phyloP scores from a whole-genome alignment of 495 filamentous ascomycete species.

The Hypomontagnella submonticulosa region DNA sequence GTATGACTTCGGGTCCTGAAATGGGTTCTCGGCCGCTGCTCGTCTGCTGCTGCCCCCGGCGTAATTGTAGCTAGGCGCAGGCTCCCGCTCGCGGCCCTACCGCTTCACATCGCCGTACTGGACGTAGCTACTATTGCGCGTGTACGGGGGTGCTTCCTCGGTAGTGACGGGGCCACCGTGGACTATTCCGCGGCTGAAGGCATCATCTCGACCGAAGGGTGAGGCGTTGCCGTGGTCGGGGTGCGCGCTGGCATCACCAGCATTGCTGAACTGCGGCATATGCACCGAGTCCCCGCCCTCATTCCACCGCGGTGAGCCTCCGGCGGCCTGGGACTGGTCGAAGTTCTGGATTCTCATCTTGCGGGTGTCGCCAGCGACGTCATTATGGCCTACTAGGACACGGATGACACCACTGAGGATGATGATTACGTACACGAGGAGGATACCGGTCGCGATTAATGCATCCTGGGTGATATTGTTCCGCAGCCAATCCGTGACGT shows the following conservation, averaged over 20 bases:
- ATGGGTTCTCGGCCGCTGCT: conserved; percentile 22
- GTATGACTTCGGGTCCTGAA: conserved; percentile 20
- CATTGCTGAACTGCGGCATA: conserved; percentile 30
- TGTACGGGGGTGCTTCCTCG: conserved; percentile 39
- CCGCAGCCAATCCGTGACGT: conserved; percentile 71
- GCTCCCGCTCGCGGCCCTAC: conserved; percentile 1
- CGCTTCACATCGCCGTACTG: conserved; percentile 40
- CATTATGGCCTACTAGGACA: conserved; percentile 67
- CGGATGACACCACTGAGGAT: conserved; percentile 77
- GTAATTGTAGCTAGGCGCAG: conserved; percentile 7
- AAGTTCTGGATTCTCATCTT: conserved; percentile 34
- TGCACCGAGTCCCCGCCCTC: background rate
- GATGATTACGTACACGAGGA: conserved; percentile 80
- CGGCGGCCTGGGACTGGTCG: background rate
- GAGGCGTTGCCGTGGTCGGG: conserved; percentile 34
- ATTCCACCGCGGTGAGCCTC: background rate
- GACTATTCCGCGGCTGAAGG: conserved; percentile 27
- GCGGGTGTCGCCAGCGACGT: conserved; percentile 52
- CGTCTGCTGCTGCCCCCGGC: background rate
- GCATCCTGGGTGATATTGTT: conserved; percentile 76
- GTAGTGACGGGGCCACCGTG: conserved; percentile 34
- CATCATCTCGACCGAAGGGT: conserved; percentile 31
- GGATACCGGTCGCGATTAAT: conserved; percentile 75
- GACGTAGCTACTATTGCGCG: conserved; percentile 38
- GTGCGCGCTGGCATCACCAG: conserved; percentile 34